Conservation (phyloP, 805 yeast genomes). For the Maudiozyma serrabonitensis region DNA sequence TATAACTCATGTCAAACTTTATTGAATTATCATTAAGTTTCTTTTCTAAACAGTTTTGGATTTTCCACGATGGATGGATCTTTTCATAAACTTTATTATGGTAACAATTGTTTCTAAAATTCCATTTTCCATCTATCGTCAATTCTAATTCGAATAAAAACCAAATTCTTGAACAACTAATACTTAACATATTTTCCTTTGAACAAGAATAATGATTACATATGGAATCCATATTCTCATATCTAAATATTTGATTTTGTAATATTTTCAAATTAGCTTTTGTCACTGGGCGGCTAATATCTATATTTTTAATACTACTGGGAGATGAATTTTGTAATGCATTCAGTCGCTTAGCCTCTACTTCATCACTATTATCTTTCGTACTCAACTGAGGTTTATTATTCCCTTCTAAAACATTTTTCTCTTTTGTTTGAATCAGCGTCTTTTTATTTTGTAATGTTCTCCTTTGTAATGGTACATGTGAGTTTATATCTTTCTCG, state of each 20-base stretch:
- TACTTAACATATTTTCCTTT: conserved; percentile 6
- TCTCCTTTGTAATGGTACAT: not conserved
- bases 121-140: conserved; percentile 14
- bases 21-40: not conserved
- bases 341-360: not conserved
- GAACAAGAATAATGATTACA: conserved; percentile 19
- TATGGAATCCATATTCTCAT: conserved; percentile 7
- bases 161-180: conserved; percentile 17
- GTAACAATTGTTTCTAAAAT: conserved; percentile 24
- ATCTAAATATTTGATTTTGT: conserved; percentile 14
- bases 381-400: not conserved
- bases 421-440: not conserved
- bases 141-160: conserved; percentile 28
- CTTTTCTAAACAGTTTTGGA: conserved; percentile 7
- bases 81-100: conserved; percentile 17
- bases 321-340: not conserved
- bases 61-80: conserved; percentile 16
- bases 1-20: conserved; percentile 8
- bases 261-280: conserved; percentile 12
- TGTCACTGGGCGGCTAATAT: conserved; percentile 7
- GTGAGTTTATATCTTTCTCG: not conserved
- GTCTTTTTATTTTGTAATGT: not conserved
- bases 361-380: not conserved
- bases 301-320: not conserved
- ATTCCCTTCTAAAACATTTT: not conserved